phyloP scores from a whole-genome alignment of 179 eudicot genomes.

The Spinacia oleracea region DNA sequence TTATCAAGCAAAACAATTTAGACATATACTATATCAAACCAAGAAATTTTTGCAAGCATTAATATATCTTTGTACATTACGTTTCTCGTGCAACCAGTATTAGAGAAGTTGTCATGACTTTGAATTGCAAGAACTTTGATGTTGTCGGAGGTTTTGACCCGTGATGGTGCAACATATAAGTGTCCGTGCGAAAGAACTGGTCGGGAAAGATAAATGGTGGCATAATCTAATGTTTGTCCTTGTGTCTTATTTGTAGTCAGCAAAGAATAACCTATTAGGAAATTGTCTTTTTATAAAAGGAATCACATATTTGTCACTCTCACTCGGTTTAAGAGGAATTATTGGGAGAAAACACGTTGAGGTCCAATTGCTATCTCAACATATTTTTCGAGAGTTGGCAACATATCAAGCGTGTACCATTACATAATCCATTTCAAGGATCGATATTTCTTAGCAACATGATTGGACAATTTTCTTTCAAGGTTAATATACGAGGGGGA shows the following conservation, averaged over 20 bases:
- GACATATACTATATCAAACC: too few relatives aligned
- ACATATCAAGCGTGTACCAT: constrained; percentile 1
- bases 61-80: too few relatives aligned
- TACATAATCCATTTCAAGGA: not conserved
- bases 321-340: constrained; percentile 9
- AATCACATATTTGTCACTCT: constrained; percentile 7
- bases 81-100: too few relatives aligned
- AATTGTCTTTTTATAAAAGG: constrained; percentile 11
- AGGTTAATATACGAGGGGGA: too few relatives aligned
- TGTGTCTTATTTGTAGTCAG: not conserved
- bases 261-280: not conserved
- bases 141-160: too few relatives aligned
- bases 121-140: too few relatives aligned
- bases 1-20: too few relatives aligned
- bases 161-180: too few relatives aligned
- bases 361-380: not conserved
- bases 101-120: too few relatives aligned
- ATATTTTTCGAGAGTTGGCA: not conserved
- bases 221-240: not conserved
- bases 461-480: not conserved
- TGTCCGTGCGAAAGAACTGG: too few relatives aligned
- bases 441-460: constrained; percentile 1
- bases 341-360: constrained; percentile 4
- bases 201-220: too few relatives aligned
- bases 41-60: too few relatives aligned